These are phyloP conservation scores for Mucor saturninus DNA, from an alignment of 371 early-diverging fungal genomes.

Conservation along the genomic window DNA sequence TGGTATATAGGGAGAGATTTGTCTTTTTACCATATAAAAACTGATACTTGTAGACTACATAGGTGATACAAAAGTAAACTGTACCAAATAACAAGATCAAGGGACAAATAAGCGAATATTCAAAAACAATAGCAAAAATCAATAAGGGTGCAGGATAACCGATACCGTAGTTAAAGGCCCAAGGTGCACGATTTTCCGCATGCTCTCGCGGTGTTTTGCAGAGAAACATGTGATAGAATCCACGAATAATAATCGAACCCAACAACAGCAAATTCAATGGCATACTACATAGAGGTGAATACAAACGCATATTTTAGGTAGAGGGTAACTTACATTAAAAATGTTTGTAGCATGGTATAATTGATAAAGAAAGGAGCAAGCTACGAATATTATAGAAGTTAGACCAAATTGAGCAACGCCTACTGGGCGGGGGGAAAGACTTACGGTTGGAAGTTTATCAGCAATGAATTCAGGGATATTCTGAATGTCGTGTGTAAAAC, in stretches of 20 bases:
- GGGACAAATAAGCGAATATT: slow-evolving; percentile 89
- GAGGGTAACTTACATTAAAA: slow-evolving; percentile 49
- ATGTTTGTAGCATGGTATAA: slow-evolving; percentile 70
- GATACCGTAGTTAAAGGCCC: slow-evolving; percentile 63
- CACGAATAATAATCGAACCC: slow-evolving; percentile 49
- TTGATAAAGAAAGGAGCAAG: slow-evolving; percentile 85
- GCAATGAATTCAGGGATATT: slow-evolving; percentile 68
- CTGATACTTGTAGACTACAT: slow-evolving; percentile 86
- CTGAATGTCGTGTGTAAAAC: slow-evolving; percentile 58
- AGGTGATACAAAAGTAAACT: slow-evolving; percentile 77
- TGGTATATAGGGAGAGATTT: too few species aligned
- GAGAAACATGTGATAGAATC: slow-evolving; percentile 49
- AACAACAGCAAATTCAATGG: slow-evolving; percentile 72
- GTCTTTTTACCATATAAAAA: slow-evolving; percentile 68
- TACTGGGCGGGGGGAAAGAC: neutral
- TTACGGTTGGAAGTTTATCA: slow-evolving; percentile 55
- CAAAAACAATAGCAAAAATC: slow-evolving; percentile 85
- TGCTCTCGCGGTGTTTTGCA: slow-evolving; percentile 76
- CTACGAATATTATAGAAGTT: slow-evolving; percentile 17
- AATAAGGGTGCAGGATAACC: slow-evolving; percentile 72
- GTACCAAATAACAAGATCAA: slow-evolving; percentile 81
- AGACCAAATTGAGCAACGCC: neutral
- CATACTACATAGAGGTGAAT: slow-evolving; percentile 33
- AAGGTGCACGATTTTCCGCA: slow-evolving; percentile 63
- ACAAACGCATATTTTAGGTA: neutral